A percentile compares a stretch with the other conserved stretches of the same genome.
Conservation (phyloP, 495 filamentous ascomycete genomes). For the Hypoxylon lienhwacheense region DNA sequence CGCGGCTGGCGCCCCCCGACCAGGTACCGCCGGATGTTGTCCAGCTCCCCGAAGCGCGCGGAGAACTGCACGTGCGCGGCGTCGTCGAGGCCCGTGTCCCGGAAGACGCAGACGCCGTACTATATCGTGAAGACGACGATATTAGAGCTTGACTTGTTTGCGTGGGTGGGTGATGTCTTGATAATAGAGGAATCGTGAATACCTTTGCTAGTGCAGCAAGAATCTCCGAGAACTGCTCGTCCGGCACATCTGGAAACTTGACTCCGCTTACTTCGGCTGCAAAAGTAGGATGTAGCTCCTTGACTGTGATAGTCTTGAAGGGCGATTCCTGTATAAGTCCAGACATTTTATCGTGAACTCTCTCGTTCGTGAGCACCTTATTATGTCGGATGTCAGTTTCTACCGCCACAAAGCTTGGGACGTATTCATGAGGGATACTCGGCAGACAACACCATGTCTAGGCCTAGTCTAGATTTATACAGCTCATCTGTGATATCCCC, state of each 20-base stretch:
- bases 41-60: constrained; percentile 58
- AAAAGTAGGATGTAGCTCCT: constrained; percentile 56
- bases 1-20: constrained; percentile 49
- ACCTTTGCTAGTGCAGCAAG: constrained; percentile 54
- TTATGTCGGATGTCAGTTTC: neutral
- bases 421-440: neutral
- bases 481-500: neutral
- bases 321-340: constrained; percentile 31
- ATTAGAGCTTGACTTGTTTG: neutral
- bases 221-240: constrained; percentile 53
- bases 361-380: neutral
- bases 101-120: constrained; percentile 62
- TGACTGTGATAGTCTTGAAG: constrained; percentile 46
- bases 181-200: neutral
- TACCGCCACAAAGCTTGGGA: neutral
- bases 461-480: constrained; percentile 10
- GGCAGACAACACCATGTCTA: neutral
- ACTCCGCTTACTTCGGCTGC: constrained; percentile 57
- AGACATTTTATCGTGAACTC: constrained; percentile 25
- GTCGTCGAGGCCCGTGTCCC: constrained; percentile 56
- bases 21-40: constrained; percentile 60
- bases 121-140: constrained; percentile 17
- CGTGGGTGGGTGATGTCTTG: neutral
- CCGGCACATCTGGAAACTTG: constrained; percentile 50
- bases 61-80: constrained; percentile 57